Evolutionary conservation across 2,329 filamentous ascomycete species (phyloP), one percentile per base, ranked within the genome.

Genomic region (Coleophoma crateriformis): DNA sequence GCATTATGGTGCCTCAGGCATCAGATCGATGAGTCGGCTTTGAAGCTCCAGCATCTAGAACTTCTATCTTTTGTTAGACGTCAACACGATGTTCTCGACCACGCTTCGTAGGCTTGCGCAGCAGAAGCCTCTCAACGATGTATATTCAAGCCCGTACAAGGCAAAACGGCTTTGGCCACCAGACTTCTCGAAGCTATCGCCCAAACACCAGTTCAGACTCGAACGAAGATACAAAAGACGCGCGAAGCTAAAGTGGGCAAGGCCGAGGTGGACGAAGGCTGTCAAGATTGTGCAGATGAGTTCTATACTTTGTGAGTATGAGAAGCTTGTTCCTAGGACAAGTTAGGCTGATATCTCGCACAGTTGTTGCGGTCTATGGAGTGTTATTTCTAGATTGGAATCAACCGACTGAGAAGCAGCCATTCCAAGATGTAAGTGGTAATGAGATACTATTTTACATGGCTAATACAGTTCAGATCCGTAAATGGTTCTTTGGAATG

Each of bases 151-250:
- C 62, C 77, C 77, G 5, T 84, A 81, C 70, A 79, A 73, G 61
- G 79, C 82, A 45, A 85, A 87, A 68, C 87, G 85, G 64, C 72
- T 81, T 56, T 92, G 88, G 88, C 88, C 88, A 50, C 88, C 88
- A 12, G 83, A 90, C 67, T 87, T 92, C 67, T 71, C 75, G 54
- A 78, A 81, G 63, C 77, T 92, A 51, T 81, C 81, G 35, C 71
- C 75, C 43, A 86, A 87, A 66, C 82, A 90, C 62, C 84, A 91
- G 67, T 86, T 91, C 64, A 78, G 82, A 40, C 84, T 90, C 59
- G 88, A 92, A 72, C 83, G 87, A 66, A 84, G 86, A 63, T 91
- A 86, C 69, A 87, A 89, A 69, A 77, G 88, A 47, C 77, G 88
- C 48, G 68, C 86, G 22, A 75, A 76, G 50, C 67, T 87, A 57